These are phyloP conservation scores for Gossypium davidsonii DNA, from an alignment of 441 rosid species.

Conservation along the genomic window DNA sequence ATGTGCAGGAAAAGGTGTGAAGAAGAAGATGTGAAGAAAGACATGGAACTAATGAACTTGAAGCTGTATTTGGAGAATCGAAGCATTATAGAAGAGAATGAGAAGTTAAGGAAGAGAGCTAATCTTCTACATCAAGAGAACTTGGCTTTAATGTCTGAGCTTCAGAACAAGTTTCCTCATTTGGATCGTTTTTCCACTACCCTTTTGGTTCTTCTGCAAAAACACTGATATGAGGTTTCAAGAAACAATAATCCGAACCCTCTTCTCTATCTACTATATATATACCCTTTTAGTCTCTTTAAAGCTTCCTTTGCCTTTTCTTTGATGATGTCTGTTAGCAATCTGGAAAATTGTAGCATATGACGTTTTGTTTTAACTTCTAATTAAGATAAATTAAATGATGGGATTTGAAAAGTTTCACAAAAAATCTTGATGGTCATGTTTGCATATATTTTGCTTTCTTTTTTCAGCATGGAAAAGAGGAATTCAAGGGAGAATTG, in stretches of 20 bases:
- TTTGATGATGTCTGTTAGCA: not conserved
- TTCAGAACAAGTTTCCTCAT: constrained; percentile 32
- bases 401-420: not conserved
- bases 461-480: not conserved
- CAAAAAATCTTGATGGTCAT: not conserved
- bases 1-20: constrained; percentile 24
- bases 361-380: not conserved
- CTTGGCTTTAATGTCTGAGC: constrained; percentile 30
- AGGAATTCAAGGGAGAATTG: too few relatives aligned
- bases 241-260: not conserved
- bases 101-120: constrained; percentile 41
- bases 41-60: constrained; percentile 36
- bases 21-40: constrained; percentile 20
- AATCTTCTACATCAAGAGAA: constrained; percentile 38
- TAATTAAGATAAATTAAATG: not conserved
- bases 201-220: constrained; percentile 26
- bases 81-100: constrained; percentile 38
- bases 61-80: constrained; percentile 42
- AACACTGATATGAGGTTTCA: constrained; percentile 8
- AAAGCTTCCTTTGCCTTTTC: not conserved
- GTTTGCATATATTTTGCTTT: not conserved
- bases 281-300: not conserved
- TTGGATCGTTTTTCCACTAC: constrained; percentile 29
- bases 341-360: constrained; percentile 9
- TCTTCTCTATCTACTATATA: not conserved